These are phyloP conservation scores for Saccharomycopsis vini DNA, from an alignment of 805 yeast genomes.

Conservation along the genomic window DNA sequence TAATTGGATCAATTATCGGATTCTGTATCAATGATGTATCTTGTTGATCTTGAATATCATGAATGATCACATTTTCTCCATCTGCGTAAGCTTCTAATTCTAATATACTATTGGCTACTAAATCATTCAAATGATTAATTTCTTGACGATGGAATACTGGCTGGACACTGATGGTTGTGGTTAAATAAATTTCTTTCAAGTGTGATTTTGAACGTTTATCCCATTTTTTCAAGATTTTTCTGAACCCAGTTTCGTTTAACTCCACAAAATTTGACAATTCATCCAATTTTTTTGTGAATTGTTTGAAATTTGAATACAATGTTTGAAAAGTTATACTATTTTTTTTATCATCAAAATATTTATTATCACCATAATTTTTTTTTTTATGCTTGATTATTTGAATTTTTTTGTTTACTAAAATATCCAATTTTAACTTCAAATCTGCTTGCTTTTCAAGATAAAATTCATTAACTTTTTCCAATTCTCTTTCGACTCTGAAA, in stretches of 20 bases:
- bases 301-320: constrained; percentile 78
- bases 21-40: not conserved
- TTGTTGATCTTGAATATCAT: no score
- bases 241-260: constrained; percentile 89
- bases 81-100: constrained; percentile 68
- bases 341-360: not conserved
- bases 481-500: constrained; percentile 85
- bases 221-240: constrained; percentile 95
- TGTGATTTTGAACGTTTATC: constrained; percentile 93
- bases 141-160: constrained; percentile 91
- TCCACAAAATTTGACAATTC: constrained; percentile 90
- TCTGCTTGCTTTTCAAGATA: constrained; percentile 88
- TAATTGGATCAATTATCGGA: not conserved
- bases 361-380: not conserved
- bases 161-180: constrained; percentile 91
- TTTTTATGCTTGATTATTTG: constrained; percentile 29
- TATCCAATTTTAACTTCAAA: constrained; percentile 67
- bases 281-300: constrained; percentile 81
- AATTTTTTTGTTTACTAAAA: constrained; percentile 62
- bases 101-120: constrained; percentile 54
- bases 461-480: constrained; percentile 90
- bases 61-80: constrained; percentile 32
- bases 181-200: constrained; percentile 83
- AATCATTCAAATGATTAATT: constrained; percentile 75
- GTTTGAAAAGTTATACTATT: constrained; percentile 59